Conservation (phyloP, 768 basidiomycete genomes). For the Punctularia strigosozonata region DNA sequence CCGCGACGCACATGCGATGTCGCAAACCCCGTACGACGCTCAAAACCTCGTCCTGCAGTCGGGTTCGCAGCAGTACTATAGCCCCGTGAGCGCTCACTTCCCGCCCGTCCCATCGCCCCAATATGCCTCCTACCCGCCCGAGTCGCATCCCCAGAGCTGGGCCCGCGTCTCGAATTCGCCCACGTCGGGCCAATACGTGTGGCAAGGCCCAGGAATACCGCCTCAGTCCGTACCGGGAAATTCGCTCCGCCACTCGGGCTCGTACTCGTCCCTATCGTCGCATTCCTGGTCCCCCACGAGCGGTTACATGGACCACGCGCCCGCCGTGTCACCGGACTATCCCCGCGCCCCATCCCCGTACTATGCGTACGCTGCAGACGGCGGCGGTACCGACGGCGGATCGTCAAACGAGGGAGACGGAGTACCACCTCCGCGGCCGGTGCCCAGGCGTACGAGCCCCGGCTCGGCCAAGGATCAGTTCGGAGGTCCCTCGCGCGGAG, state of each 20-base stretch:
- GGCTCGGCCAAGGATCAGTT: slow-evolving; percentile 41
- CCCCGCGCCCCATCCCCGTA: background rate
- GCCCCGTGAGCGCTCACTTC: slow-evolving; percentile 8
- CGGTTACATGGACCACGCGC: background rate
- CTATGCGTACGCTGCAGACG: background rate
- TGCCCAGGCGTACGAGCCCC: slow-evolving; percentile 19
- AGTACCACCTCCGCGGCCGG: slow-evolving; percentile 46
- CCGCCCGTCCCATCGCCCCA: no score
- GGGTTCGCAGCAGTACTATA: slow-evolving; percentile 13
- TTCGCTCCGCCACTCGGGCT: no score
- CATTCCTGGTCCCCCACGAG: no score
- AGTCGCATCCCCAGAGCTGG: no score
- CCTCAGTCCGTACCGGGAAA: no score
- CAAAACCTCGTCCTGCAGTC: slow-evolving; percentile 10
- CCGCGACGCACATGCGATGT: background rate
- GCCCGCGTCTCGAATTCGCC: no score
- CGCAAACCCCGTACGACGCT: slow-evolving; percentile 9
- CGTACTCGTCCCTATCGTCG: no score
- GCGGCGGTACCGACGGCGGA: slow-evolving; percentile 8
- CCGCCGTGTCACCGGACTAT: background rate
- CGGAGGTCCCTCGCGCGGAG: slow-evolving; percentile 30
- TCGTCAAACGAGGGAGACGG: slow-evolving; percentile 21
- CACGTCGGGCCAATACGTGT: no score
- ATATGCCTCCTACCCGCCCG: no score
- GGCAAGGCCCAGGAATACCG: no score